These are phyloP conservation scores for Nissolia schottii DNA, from an alignment of 306 rosid genomes.

Conservation along the genomic window DNA sequence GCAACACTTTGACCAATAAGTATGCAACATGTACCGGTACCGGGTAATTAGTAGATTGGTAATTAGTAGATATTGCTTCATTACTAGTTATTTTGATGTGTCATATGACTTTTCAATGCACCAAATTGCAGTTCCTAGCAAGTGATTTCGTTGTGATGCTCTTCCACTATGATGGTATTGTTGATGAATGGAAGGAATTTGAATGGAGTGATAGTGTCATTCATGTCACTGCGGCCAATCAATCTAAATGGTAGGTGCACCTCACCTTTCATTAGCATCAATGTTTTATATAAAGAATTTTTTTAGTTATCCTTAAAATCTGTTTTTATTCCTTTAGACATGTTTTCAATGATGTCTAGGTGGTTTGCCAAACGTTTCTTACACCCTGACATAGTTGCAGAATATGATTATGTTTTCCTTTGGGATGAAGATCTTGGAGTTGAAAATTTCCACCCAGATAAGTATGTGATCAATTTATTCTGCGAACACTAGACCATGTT, in stretches of 20 bases:
- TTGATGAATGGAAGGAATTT: constrained; percentile 56
- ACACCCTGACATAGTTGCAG: constrained; percentile 82
- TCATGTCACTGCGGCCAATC: constrained; percentile 60
- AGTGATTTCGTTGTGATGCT: constrained; percentile 67
- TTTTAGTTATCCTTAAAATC: neutral
- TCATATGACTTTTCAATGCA: constrained; percentile 2
- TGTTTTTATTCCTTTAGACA: neutral
- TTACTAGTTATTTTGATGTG: neutral
- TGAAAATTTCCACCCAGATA: constrained; percentile 56
- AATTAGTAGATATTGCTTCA: too few relatives aligned
- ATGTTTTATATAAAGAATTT: neutral
- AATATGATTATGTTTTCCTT: constrained; percentile 64
- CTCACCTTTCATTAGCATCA: neutral
- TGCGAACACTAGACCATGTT: neutral
- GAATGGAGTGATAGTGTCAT: constrained; percentile 53
- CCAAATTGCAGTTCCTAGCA: constrained; percentile 54
- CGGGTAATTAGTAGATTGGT: too few relatives aligned
- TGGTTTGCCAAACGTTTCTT: constrained; percentile 90
- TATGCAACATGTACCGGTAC: too few relatives aligned
- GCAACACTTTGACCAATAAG: too few relatives aligned
- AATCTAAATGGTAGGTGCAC: constrained; percentile 64
- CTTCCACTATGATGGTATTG: constrained; percentile 68
- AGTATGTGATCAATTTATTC: constrained; percentile 38
- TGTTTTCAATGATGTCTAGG: constrained; percentile 36
- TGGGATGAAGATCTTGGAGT: constrained; percentile 97